Percentiles rank a stretch among this genome's conserved stretches.
phyloP scores from a whole-genome alignment of 179 eudicot species.

The Heliamphora pulchella region DNA sequence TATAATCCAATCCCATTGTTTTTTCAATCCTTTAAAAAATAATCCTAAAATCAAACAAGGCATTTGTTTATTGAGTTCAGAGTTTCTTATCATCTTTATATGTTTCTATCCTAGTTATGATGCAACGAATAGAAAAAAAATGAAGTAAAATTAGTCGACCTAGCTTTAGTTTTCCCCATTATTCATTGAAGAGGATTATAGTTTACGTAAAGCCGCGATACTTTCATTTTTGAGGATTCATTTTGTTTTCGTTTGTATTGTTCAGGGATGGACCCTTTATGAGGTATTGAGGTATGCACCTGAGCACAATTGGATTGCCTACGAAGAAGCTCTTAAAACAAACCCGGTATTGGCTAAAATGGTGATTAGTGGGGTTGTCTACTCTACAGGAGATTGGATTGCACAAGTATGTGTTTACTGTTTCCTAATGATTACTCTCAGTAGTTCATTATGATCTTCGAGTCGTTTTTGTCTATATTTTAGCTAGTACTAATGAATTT shows the following conservation, averaged over 20 bases:
- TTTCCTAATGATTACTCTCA: slow-evolving; percentile 3
- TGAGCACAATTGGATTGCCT: slow-evolving; percentile 87
- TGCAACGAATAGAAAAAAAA: neutral
- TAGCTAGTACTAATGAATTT: slow-evolving; percentile 10
- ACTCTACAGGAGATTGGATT: slow-evolving; percentile 96
- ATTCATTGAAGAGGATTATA: neutral
- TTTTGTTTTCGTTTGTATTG: neutral
- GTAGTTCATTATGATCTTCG: slow-evolving; percentile 6
- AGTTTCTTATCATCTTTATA: neutral
- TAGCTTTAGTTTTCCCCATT: neutral
- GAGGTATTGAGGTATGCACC: slow-evolving; percentile 95
- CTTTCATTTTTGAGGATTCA: neutral
- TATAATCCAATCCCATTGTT: too few species aligned
- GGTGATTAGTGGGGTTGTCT: slow-evolving; percentile 96
- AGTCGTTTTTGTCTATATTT: neutral
- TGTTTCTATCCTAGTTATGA: neutral
- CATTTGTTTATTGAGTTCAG: neutral
- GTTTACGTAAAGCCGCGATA: neutral
- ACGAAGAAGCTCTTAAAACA: slow-evolving; percentile 81
- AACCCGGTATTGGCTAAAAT: slow-evolving; percentile 90
- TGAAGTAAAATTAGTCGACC: neutral
- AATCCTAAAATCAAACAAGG: too few species aligned
- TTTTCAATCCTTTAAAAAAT: too few species aligned
- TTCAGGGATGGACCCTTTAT: slow-evolving; percentile 88
- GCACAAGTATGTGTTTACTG: slow-evolving; percentile 59